These are phyloP conservation scores for Podaxis sp. DNA, from an alignment of 768 basidiomycete genomes.

Conservation along the genomic window DNA sequence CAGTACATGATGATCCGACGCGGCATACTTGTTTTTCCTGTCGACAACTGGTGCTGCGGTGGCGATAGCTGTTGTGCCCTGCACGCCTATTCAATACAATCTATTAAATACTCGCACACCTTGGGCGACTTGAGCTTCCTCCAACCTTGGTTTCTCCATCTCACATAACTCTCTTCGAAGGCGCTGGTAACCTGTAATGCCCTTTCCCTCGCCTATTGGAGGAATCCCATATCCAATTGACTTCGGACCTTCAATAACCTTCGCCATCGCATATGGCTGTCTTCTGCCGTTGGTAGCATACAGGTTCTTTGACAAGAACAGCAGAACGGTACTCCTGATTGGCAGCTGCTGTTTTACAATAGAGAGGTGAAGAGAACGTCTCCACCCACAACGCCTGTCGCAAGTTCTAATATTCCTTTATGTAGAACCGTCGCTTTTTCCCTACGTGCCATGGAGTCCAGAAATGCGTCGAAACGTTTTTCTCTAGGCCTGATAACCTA, in stretches of 20 bases:
- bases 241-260: constrained; percentile 37
- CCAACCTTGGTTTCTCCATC: neutral
- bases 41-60: too few species aligned
- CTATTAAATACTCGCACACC: neutral
- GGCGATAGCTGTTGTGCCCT: too few species aligned
- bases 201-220: constrained; percentile 37
- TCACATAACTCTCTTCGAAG: neutral
- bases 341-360: constrained; percentile 29
- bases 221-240: constrained; percentile 33
- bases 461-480: constrained; percentile 11
- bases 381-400: neutral
- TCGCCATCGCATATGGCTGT: constrained; percentile 31
- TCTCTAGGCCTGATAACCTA: constrained; percentile 16
- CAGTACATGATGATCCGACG: too few species aligned
- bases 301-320: constrained; percentile 26
- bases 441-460: constrained; percentile 21
- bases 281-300: constrained; percentile 30
- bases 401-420: neutral
- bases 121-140: neutral
- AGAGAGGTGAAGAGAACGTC: constrained; percentile 29
- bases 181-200: neutral
- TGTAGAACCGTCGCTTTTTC: constrained; percentile 23
- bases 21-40: too few species aligned
- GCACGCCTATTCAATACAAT: neutral
- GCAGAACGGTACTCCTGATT: constrained; percentile 31